These are phyloP conservation scores for Calonectria leucothoes DNA, from an alignment of 2,329 filamentous ascomycete species.

Conservation along the genomic window DNA sequence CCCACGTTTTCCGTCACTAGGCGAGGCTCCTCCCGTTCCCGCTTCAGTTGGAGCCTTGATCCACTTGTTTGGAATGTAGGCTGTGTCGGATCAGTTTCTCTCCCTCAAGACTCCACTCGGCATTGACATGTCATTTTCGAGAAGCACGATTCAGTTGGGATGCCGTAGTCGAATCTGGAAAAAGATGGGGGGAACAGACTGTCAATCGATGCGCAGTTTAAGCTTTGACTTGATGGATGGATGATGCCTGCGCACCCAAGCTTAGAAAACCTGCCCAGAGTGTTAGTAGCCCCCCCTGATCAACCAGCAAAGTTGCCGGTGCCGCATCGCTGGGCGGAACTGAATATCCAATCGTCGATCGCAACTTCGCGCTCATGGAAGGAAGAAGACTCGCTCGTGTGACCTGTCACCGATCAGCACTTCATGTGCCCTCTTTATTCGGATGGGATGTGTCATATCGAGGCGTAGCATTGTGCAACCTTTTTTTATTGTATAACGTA, in stretches of 20 bases:
- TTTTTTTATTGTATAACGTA: neutral
- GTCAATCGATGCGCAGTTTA: too few relatives aligned
- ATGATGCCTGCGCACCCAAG: neutral
- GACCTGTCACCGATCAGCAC: neutral
- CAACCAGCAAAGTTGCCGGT: neutral
- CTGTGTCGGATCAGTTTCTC: neutral
- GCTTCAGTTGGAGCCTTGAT: neutral
- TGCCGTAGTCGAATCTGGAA: neutral
- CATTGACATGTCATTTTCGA: neutral
- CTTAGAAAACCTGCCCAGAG: neutral
- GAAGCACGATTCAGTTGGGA: neutral
- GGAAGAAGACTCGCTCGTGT: neutral
- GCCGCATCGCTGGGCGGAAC: neutral
- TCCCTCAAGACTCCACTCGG: neutral
- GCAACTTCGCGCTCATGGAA: neutral
- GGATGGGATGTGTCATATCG: neutral
- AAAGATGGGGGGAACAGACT: too few relatives aligned
- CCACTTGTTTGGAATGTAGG: neutral
- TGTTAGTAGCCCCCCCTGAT: neutral
- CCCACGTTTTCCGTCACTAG: neutral
- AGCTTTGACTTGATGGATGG: neutral
- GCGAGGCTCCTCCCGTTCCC: slow-evolving; percentile 1
- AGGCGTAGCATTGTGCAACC: neutral
- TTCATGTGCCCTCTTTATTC: neutral
- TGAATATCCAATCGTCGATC: neutral